A percentile compares a stretch with the other conserved stretches of the same genome.
Evolutionary conservation across 768 basidiomycete species (phyloP).

Genomic region (Mycena floridula): DNA sequence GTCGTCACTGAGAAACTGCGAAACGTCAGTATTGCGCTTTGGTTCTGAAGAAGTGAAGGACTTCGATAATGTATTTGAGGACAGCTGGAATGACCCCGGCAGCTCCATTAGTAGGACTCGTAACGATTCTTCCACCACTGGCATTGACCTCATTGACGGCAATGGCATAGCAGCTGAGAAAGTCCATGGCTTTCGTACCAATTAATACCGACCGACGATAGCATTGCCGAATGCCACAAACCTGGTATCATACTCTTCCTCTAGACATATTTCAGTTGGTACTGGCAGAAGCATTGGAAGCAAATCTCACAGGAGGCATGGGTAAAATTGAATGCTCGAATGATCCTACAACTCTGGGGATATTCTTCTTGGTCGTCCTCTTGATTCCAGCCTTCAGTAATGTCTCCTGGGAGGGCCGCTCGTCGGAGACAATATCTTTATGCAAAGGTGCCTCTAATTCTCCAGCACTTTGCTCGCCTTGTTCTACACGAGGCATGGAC

Average conservation of each 20-base stretch:
- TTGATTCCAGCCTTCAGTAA: too few species aligned
- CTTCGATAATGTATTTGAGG: constrained; percentile 85
- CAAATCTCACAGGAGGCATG: constrained; percentile 66
- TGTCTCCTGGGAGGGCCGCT: not conserved
- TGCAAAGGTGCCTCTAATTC: not conserved
- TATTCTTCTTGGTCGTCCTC: constrained; percentile 12
- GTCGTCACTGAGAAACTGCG: constrained; percentile 83
- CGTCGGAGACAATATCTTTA: not conserved
- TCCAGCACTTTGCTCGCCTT: not conserved
- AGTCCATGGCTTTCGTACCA: constrained; percentile 96
- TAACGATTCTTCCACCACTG: constrained; percentile 88
- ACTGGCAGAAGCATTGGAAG: not conserved
- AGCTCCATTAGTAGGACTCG: constrained; percentile 90
- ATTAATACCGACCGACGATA: too few species aligned
- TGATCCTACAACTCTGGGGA: constrained; percentile 57
- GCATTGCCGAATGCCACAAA: too few species aligned
- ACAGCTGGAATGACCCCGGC: constrained; percentile 92
- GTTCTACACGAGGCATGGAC: constrained; percentile 11
- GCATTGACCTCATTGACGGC: constrained; percentile 96
- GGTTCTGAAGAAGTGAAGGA: constrained; percentile 19
- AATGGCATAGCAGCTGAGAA: constrained; percentile 89
- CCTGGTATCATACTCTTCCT: constrained; percentile 82
- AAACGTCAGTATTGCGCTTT: too few species aligned
- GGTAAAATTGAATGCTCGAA: constrained; percentile 77
- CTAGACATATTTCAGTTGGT: constrained; percentile 26